Conservation (phyloP, 1,139 yeast genomes). For the Sugiyamaella pinicola region DNA sequence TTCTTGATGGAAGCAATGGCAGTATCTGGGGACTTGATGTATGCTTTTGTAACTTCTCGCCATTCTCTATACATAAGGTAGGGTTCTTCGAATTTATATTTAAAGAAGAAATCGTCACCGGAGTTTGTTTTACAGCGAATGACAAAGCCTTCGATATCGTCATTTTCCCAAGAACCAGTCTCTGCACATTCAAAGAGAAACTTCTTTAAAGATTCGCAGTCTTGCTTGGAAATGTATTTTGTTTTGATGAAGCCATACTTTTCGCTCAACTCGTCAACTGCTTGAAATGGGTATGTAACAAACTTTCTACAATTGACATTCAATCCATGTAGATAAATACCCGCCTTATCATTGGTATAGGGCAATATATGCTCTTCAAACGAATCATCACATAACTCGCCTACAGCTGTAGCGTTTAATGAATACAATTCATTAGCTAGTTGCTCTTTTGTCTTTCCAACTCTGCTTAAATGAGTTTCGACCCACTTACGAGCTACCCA, state of each 20-base stretch:
- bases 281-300: constrained; percentile 60
- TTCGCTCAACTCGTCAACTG: constrained; percentile 62
- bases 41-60: constrained; percentile 78
- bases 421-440: constrained; percentile 59
- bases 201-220: constrained; percentile 48
- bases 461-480: constrained; percentile 50
- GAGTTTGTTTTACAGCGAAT: constrained; percentile 55
- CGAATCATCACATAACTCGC: constrained; percentile 87
- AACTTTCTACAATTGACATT: constrained; percentile 69
- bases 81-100: constrained; percentile 94
- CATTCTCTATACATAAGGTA: constrained; percentile 87
- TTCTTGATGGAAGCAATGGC: constrained; percentile 8
- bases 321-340: constrained; percentile 87
- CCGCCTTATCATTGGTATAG: constrained; percentile 67
- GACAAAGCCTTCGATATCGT: constrained; percentile 93
- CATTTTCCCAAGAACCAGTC: constrained; percentile 70
- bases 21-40: constrained; percentile 43
- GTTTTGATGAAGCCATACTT: constrained; percentile 73
- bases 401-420: constrained; percentile 76
- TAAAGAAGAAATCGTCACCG: constrained; percentile 69
- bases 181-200: constrained; percentile 61
- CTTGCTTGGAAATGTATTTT: constrained; percentile 48
- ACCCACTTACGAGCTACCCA: constrained; percentile 67
- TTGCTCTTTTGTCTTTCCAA: constrained; percentile 48
- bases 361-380: constrained; percentile 94